Evolutionary conservation across 306 rosid genomes (phyloP).

Genomic region (Quercus agrifolia): DNA sequence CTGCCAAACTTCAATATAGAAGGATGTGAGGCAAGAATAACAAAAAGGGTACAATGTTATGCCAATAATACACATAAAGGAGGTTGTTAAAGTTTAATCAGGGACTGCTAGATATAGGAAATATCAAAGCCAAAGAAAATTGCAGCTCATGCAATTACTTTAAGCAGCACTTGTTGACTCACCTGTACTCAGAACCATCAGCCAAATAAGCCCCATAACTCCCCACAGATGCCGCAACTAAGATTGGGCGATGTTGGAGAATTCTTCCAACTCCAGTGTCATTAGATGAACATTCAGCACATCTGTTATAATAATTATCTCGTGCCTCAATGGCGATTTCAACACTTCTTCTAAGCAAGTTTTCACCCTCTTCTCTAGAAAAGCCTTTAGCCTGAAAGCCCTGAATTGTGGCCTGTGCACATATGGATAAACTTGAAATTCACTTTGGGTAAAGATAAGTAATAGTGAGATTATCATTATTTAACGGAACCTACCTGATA

Average conservation of each 20-base stretch:
- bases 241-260: slow-evolving; percentile 32
- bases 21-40: background rate
- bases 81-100: background rate
- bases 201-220: slow-evolving; percentile 68
- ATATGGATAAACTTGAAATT: slow-evolving; percentile 8
- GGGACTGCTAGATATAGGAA: slow-evolving; percentile 8
- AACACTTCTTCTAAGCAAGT: slow-evolving; percentile 44
- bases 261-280: slow-evolving; percentile 26
- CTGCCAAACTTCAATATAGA: background rate
- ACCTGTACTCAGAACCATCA: slow-evolving; percentile 69
- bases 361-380: slow-evolving; percentile 41
- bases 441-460: background rate
- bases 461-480: background rate
- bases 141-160: slow-evolving; percentile 4
- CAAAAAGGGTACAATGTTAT: background rate
- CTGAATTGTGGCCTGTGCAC: slow-evolving; percentile 53
- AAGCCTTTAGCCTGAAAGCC: slow-evolving; percentile 50
- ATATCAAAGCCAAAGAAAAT: slow-evolving; percentile 12
- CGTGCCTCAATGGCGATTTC: slow-evolving; percentile 55
- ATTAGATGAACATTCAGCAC: slow-evolving; percentile 24
- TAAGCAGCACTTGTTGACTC: slow-evolving; percentile 3
- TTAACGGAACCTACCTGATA: slow-evolving; percentile 38
- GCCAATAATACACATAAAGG: background rate
- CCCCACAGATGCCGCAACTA: slow-evolving; percentile 53
- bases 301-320: slow-evolving; percentile 32